Evolutionary conservation across 2,329 filamentous ascomycete genomes (phyloP).

Genomic region (Basipetospora chlamydospora): DNA sequence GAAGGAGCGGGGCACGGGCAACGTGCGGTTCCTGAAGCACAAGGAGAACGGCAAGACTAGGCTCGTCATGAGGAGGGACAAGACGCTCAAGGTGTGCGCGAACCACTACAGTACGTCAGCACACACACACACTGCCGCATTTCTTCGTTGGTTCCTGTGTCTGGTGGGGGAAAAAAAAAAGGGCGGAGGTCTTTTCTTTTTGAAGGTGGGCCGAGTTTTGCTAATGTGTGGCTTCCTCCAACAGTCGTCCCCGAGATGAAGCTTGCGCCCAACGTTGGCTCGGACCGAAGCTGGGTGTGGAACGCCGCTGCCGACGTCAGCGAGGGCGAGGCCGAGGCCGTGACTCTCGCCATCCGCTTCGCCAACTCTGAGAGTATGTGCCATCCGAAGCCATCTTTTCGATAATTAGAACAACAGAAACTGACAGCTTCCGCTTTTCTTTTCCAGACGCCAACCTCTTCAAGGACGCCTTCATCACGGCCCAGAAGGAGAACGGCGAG

Average conservation of each 20-base stretch:
- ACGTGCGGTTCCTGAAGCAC: conserved; percentile 94
- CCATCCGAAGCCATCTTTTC: no score
- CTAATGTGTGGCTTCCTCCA: neutral
- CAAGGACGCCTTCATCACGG: conserved; percentile 95
- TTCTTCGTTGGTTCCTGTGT: neutral
- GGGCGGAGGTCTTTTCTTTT: no score
- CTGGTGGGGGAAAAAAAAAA: neutral
- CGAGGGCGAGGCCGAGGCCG: conserved; percentile 92
- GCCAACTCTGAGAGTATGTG: conserved; percentile 89
- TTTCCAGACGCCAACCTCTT: conserved; percentile 89
- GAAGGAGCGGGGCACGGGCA: conserved; percentile 98
- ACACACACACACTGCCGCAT: no score
- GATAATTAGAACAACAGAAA: conserved; percentile 7
- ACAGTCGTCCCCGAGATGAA: conserved; percentile 97
- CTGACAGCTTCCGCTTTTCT: conserved; percentile 17
- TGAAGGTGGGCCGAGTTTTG: no score
- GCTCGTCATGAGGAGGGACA: conserved; percentile 96
- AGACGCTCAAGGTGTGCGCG: conserved; percentile 99
- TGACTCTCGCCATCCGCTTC: conserved; percentile 92
- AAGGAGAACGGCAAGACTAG: conserved; percentile 97
- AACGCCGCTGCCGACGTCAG: conserved; percentile 95
- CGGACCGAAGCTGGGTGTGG: conserved; percentile 98
- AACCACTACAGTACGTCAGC: conserved; percentile 84
- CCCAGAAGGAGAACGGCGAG: conserved; percentile 88
- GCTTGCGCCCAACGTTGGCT: conserved; percentile 93